A percentile compares a stretch with the other conserved stretches of the same genome.
Conservation (phyloP, 257 asterid genomes). For the Scutellaria baicalensis region DNA sequence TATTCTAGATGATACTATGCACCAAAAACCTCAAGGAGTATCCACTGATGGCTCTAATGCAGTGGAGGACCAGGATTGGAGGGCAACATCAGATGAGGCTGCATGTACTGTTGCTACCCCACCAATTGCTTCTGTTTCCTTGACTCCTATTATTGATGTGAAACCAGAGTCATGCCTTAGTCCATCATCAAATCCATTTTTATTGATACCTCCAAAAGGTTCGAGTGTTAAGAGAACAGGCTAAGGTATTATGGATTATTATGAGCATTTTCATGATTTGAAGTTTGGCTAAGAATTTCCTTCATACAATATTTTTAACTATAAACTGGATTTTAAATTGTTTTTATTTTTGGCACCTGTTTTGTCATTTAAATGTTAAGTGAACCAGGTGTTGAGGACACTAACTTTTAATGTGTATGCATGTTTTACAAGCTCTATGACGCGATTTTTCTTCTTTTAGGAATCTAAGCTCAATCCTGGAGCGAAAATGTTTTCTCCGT, state of each 20-base stretch:
- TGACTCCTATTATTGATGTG: conserved; percentile 17
- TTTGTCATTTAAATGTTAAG: background rate
- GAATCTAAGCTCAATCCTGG: conserved; percentile 87
- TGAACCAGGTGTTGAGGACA: background rate
- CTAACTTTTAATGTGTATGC: background rate
- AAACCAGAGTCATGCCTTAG: conserved; percentile 34
- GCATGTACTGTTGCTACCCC: conserved; percentile 19
- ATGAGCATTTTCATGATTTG: background rate
- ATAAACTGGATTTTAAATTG: background rate
- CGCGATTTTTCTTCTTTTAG: conserved; percentile 27
- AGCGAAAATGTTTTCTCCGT: conserved; percentile 76
- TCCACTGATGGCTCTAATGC: conserved; percentile 22
- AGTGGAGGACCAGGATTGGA: conserved; percentile 28
- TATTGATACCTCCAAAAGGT: conserved; percentile 32
- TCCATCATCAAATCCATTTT: conserved; percentile 41
- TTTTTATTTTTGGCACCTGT: background rate
- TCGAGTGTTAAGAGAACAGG: conserved; percentile 28
- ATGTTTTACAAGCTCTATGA: conserved; percentile 2
- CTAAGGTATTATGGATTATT: conserved; percentile 37
- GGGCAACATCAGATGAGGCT: conserved; percentile 23
- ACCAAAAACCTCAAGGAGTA: conserved; percentile 14
- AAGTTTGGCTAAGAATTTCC: background rate
- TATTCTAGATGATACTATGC: conserved; percentile 18
- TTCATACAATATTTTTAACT: background rate
- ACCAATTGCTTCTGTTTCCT: conserved; percentile 25